A percentile compares a stretch with the other conserved stretches of the same genome.
phyloP scores from a whole-genome alignment of 768 basidiomycete genomes.

The Termitomyces sp. region DNA sequence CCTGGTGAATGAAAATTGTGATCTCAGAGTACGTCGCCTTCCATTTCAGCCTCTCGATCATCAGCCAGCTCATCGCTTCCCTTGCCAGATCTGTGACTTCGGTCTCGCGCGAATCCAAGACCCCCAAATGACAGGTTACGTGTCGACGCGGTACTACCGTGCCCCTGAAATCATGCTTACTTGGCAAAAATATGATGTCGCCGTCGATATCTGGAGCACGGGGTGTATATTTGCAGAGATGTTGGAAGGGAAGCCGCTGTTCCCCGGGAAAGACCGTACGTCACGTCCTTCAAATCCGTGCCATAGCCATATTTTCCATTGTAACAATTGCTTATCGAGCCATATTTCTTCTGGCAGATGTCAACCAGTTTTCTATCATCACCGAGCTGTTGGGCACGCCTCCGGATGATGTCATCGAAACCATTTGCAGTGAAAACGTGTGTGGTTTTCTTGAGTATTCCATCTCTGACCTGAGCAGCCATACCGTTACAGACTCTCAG shows the following conservation, averaged over 20 bases:
- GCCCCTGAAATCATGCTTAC: conserved; percentile 99
- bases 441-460: conserved; percentile 36
- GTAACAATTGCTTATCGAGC: background rate
- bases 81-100: conserved; percentile 90
- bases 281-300: conserved; percentile 21
- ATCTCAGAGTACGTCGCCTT: conserved; percentile 73
- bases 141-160: conserved; percentile 97
- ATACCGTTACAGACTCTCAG: conserved; percentile 74
- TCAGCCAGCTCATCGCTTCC: conserved; percentile 3
- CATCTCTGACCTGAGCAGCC: background rate
- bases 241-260: conserved; percentile 97
- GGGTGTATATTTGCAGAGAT: conserved; percentile 99
- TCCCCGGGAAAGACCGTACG: conserved; percentile 99
- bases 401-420: conserved; percentile 98
- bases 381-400: conserved; percentile 98
- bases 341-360: conserved; percentile 52
- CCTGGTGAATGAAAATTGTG: conserved; percentile 99
- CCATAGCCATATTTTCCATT: background rate
- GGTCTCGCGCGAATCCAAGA: conserved; percentile 98
- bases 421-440: conserved; percentile 97
- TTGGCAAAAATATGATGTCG: conserved; percentile 99
- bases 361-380: conserved; percentile 99
- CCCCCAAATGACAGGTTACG: conserved; percentile 99
- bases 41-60: background rate
- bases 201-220: conserved; percentile 99